A percentile compares a stretch with the other conserved stretches of the same genome.
Evolutionary conservation across 345 rosid genomes (phyloP).

Genomic region (Linum trigynum): DNA sequence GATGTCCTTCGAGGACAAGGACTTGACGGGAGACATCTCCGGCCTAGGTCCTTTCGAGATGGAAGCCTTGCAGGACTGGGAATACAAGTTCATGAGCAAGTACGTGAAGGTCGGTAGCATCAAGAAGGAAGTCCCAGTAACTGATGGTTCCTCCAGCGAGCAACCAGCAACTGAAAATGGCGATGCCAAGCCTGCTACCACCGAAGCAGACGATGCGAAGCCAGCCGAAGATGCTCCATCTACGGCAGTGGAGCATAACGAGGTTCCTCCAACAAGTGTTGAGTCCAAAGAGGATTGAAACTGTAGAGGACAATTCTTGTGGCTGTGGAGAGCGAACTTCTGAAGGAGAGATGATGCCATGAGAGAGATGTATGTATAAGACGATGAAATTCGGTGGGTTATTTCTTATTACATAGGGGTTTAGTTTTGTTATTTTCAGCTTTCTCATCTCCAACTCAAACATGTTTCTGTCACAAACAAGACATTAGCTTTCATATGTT

Average conservation of each 20-base stretch:
- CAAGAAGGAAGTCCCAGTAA: slow-evolving; percentile 33
- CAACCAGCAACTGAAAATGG: slow-evolving; percentile 43
- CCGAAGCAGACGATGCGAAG: background rate
- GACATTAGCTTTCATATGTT: no score
- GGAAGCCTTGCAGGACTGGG: slow-evolving; percentile 97
- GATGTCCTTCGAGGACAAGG: slow-evolving; percentile 96
- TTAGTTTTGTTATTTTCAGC: background rate
- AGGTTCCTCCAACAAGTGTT: slow-evolving; percentile 18
- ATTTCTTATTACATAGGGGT: background rate
- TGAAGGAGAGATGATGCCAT: no score
- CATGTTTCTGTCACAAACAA: background rate
- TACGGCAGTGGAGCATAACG: slow-evolving; percentile 2
- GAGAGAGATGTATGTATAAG: background rate
- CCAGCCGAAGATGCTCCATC: slow-evolving; percentile 30
- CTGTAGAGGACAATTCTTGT: no score
- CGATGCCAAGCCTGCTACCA: slow-evolving; percentile 27
- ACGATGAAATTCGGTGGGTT: background rate
- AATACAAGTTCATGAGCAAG: slow-evolving; percentile 97
- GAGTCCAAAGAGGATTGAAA: slow-evolving; percentile 30
- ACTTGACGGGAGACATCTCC: slow-evolving; percentile 82
- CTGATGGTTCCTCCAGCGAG: slow-evolving; percentile 33
- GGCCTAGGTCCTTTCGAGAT: slow-evolving; percentile 93
- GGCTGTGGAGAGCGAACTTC: no score
- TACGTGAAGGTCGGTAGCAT: slow-evolving; percentile 81
- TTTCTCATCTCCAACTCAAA: no score